phyloP scores from a whole-genome alignment of 2,329 filamentous ascomycete species.

The Endocalyx cinctus region DNA sequence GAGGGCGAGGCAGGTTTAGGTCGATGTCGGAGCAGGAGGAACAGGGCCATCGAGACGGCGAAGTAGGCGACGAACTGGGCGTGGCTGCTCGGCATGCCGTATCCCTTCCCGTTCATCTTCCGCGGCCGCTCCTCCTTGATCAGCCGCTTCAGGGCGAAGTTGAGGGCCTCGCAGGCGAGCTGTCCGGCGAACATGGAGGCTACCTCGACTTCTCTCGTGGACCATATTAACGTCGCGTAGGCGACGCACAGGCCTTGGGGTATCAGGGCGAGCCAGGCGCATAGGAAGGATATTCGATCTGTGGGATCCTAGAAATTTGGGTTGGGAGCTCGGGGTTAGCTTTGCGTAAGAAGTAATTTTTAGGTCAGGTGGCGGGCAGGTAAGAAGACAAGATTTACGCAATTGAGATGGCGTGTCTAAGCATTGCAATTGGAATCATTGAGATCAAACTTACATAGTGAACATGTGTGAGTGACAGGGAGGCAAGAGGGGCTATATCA shows the following conservation, averaged over 20 bases:
- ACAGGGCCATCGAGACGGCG: constrained; percentile 76
- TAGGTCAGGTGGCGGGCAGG: constrained; percentile 1
- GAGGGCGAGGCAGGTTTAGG: too few species aligned
- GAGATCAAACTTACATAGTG: constrained; percentile 75
- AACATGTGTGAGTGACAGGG: constrained; percentile 90
- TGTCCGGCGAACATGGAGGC: constrained; percentile 87
- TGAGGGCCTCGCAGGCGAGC: constrained; percentile 84
- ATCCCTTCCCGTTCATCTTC: constrained; percentile 84
- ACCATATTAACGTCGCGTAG: constrained; percentile 87
- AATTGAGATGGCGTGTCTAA: background rate
- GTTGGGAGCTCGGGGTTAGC: constrained; percentile 2
- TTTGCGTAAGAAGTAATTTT: background rate
- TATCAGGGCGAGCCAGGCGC: constrained; percentile 89
- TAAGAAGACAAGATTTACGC: constrained; percentile 1
- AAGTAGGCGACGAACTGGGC: constrained; percentile 94
- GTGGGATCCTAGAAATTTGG: constrained; percentile 65
- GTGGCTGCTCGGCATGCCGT: constrained; percentile 94
- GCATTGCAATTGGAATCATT: too few species aligned
- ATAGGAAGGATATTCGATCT: constrained; percentile 79
- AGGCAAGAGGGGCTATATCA: constrained; percentile 63
- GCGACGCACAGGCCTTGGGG: constrained; percentile 87
- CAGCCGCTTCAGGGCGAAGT: constrained; percentile 82
- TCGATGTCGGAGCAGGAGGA: constrained; percentile 75
- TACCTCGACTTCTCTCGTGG: constrained; percentile 85
- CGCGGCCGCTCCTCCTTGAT: constrained; percentile 89